Evolutionary conservation across 306 rosid genomes (phyloP).

Genomic region (Glycyrrhiza uralensis): DNA sequence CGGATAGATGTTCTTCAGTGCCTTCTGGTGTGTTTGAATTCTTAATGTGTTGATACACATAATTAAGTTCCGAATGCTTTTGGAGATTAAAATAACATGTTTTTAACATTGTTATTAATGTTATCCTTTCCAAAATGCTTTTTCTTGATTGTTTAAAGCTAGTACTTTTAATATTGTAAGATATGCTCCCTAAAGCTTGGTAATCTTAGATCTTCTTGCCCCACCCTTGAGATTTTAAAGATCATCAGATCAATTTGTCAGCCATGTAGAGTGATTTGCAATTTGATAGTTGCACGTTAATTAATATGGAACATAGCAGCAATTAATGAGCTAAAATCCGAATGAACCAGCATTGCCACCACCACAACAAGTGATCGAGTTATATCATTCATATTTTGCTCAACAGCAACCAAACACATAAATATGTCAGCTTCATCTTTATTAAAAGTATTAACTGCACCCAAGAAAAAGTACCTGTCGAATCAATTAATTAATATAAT

Average conservation of each 20-base stretch:
- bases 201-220: conserved; percentile 11
- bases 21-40: no score
- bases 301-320: background rate
- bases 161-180: background rate
- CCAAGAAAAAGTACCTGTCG: background rate
- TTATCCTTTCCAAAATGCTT: background rate
- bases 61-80: background rate
- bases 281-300: background rate
- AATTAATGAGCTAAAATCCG: background rate
- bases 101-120: background rate
- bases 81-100: background rate
- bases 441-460: background rate
- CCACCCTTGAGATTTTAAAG: conserved; percentile 9
- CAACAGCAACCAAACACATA: background rate
- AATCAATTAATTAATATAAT: background rate
- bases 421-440: conserved; percentile 6
- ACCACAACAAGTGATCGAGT: background rate
- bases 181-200: conserved; percentile 19
- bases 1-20: no score
- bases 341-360: background rate
- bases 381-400: background rate
- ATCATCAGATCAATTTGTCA: background rate
- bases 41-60: background rate
- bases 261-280: background rate
- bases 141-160: conserved; percentile 11